phyloP scores from a whole-genome alignment of 139 green algal genomes.

The Pseudopediastrum boryanum region DNA sequence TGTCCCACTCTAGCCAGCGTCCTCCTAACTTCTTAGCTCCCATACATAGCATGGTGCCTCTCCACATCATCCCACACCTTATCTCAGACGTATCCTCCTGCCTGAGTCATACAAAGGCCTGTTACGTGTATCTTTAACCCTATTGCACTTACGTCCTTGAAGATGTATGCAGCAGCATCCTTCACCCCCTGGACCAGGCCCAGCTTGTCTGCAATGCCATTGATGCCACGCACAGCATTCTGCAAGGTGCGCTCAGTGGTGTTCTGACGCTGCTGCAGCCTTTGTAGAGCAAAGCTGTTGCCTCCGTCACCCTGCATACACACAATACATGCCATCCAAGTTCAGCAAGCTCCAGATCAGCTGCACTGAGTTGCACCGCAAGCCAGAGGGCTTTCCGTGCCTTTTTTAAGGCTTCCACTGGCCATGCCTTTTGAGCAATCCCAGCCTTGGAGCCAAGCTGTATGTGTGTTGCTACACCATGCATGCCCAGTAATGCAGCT shows the following conservation, averaged over 20 bases:
- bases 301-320: neutral
- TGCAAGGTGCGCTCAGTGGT: conserved; percentile 46
- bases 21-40: neutral
- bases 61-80: too few species aligned
- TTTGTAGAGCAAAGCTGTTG: neutral
- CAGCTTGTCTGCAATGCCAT: conserved; percentile 62
- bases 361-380: too few species aligned
- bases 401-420: too few species aligned
- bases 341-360: too few species aligned
- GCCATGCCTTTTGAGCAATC: too few species aligned
- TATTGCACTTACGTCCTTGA: conserved; percentile 49
- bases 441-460: too few species aligned
- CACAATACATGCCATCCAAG: too few species aligned
- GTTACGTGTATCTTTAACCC: neutral
- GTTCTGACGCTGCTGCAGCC: conserved; percentile 27
- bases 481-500: too few species aligned
- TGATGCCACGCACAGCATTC: conserved; percentile 56
- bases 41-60: neutral
- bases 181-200: conserved; percentile 64
- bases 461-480: too few species aligned
- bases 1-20: neutral
- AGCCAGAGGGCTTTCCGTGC: too few species aligned
- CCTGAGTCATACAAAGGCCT: neutral
- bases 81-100: too few species aligned
- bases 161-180: conserved; percentile 71